Evolutionary conservation across 257 asterid genomes (phyloP), one percentile per base, ranked within the genome.

Genomic region (Rauvolfia tetraphylla): DNA sequence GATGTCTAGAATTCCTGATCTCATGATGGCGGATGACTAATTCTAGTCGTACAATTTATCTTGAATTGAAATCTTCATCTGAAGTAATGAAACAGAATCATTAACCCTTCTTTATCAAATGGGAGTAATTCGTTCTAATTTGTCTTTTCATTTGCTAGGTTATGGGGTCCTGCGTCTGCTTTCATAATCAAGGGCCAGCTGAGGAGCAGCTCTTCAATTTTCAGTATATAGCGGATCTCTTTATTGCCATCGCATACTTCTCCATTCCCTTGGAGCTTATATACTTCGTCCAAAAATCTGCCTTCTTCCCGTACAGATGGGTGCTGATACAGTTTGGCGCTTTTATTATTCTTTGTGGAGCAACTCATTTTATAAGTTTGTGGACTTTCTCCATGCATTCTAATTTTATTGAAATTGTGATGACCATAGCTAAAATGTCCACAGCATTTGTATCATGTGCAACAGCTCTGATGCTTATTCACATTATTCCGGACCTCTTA

Each of bases 261-360:
- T 90, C 92, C 76, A 90, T 89, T 75, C 92, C 93, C 18, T 62
- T 90, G 80, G 96, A 90, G 84, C 91, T 90, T 72, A 85, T 89
- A 48, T 90, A 89, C 86, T 90, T 90, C 53, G 92, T 90, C 57
- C 89, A 89, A 15, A 85, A 76, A 81, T 84, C 96, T 46, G 81
- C 92, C 39, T 85, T 85, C 90, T 89, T 90, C 80, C 96, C 96
- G 0, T 90, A 90, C 76, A 78, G 92, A 89, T 90, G 94, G 94
- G 94, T 90, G 68, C 83, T 90, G 41, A 86, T 90, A 81, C 94
- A 89, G 79, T 90, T 90, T 76, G 92, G 94, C 44, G 94, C 92
- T 51, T 90, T 90, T 71, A 90, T 90, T 69, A 78, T 87, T 75
- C 91, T 90, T 18, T 90, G 96, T 76, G 96, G 96, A 79, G 94